Evolutionary conservation across 805 yeast species (phyloP), one percentile per base, ranked within the genome.

Genomic region (Yamadazyma tumulicola): DNA sequence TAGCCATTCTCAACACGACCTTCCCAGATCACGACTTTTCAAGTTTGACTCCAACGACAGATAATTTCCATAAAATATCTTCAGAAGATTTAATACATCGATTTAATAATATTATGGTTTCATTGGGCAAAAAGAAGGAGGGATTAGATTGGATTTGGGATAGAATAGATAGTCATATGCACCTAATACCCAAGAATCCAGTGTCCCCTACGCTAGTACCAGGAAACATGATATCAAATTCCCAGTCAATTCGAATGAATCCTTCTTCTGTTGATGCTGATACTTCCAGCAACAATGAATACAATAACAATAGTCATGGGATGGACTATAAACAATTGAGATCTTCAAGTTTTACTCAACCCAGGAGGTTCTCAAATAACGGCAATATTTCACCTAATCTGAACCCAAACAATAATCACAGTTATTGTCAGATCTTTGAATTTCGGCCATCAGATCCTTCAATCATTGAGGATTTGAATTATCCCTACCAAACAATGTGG

Each of bases 1-100:
- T 93, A 39, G 93, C 95, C 1, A 88, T 89, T 22, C 69, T 93
- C 34, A 93, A 93, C 57, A 85, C 94, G 6, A 81, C 94, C 4
- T 91, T 85, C 54, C 97, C 98, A 0, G 98, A 93, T 56, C 96
- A 93, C 52, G 98, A 93, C 54, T 93, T 91, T 50, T 75, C 94
- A 9, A 74, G 82, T 17, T 73, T 93, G 42, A 87, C 85, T 52
- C 98, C 98, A 1, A 74, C 85, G n/a, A 75, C 76, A 5, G 67
- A 64, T 15, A 69, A 75, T 29, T 67, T 67, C 38, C 69, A 62
- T 37, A 45, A 54, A 37, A 49, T 67, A 17, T 54, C 51, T 29
- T 44, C 50, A 11, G 73, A 67, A 34, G 77, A 69, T 37, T 72
- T 77, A 46, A 75, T 77, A 39, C 69, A 79, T 19, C 75, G 79